Evolutionary conservation across 2,329 filamentous ascomycete species (phyloP).

Genomic region (Ilyonectria destructans): DNA sequence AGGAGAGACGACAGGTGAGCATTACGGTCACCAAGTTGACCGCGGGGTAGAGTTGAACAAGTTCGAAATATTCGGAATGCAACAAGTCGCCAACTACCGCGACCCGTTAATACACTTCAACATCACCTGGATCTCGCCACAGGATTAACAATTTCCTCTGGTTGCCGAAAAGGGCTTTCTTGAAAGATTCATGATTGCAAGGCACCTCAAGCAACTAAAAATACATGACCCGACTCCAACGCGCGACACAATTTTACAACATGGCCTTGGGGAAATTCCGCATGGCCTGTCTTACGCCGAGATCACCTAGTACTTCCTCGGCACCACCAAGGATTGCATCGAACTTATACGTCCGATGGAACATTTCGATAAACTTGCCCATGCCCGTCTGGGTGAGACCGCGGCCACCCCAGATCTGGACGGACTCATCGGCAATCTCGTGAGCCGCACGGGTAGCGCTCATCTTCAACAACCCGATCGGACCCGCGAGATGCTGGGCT

Average conservation of each 20-base stretch:
- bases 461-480: conserved; percentile 88
- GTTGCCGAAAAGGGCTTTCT: background rate
- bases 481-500: conserved; percentile 81
- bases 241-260: conserved; percentile 66
- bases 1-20: conserved; percentile 19
- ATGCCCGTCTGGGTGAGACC: conserved; percentile 87
- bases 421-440: conserved; percentile 86
- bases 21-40: conserved; percentile 16
- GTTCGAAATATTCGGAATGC: background rate
- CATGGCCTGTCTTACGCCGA: conserved; percentile 88
- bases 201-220: conserved; percentile 24
- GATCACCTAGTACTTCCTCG: conserved; percentile 86
- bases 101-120: too few species aligned
- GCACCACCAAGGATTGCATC: conserved; percentile 85
- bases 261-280: conserved; percentile 89
- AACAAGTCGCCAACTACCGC: too few species aligned
- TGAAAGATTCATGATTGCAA: background rate
- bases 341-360: conserved; percentile 88
- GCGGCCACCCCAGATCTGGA: conserved; percentile 89
- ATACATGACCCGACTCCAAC: conserved; percentile 21
- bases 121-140: background rate
- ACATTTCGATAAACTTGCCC: conserved; percentile 87
- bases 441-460: conserved; percentile 83
- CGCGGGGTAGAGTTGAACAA: conserved; percentile 1
- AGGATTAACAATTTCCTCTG: background rate